These are phyloP conservation scores for Zasmidium angulare DNA, from an alignment of 2,329 filamentous ascomycete species.

Conservation along the genomic window DNA sequence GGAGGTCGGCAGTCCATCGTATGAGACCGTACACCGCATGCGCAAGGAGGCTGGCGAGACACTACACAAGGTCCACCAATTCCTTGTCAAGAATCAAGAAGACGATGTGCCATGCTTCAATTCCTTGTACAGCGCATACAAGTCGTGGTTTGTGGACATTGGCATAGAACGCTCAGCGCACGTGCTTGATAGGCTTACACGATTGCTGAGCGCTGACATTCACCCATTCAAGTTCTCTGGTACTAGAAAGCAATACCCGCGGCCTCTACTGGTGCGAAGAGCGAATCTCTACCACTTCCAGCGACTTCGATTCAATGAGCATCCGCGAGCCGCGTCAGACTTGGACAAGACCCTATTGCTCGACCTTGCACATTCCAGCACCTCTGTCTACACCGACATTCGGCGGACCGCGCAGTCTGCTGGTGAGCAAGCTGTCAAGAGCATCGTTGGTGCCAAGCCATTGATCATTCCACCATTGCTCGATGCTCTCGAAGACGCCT, in stretches of 20 bases:
- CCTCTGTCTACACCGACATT: constrained; percentile 87
- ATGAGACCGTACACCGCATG: constrained; percentile 74
- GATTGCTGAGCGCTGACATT: constrained; percentile 82
- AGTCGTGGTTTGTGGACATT: constrained; percentile 96
- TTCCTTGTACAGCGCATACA: constrained; percentile 84
- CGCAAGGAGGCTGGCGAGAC: constrained; percentile 78
- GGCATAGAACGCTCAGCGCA: constrained; percentile 95
- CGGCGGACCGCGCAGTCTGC: constrained; percentile 90
- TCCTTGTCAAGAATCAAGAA: constrained; percentile 80
- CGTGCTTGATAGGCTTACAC: constrained; percentile 80
- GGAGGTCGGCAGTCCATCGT: constrained; percentile 61
- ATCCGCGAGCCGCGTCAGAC: constrained; percentile 83
- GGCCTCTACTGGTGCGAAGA: constrained; percentile 85
- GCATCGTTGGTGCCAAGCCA: constrained; percentile 80
- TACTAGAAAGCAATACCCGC: constrained; percentile 85
- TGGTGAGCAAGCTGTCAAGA: constrained; percentile 89
- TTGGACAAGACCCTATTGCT: constrained; percentile 81
- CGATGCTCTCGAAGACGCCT: constrained; percentile 71
- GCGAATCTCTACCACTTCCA: constrained; percentile 94
- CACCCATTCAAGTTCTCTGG: constrained; percentile 94
- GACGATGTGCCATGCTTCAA: constrained; percentile 97
- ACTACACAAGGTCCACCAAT: constrained; percentile 79
- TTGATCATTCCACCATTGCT: constrained; percentile 89
- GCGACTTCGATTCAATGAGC: constrained; percentile 89
- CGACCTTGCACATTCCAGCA: constrained; percentile 84